Base-by-base conservation (phyloP, 495 filamentous ascomycete genomes). In the Talaromyces stipitatus region DNA sequence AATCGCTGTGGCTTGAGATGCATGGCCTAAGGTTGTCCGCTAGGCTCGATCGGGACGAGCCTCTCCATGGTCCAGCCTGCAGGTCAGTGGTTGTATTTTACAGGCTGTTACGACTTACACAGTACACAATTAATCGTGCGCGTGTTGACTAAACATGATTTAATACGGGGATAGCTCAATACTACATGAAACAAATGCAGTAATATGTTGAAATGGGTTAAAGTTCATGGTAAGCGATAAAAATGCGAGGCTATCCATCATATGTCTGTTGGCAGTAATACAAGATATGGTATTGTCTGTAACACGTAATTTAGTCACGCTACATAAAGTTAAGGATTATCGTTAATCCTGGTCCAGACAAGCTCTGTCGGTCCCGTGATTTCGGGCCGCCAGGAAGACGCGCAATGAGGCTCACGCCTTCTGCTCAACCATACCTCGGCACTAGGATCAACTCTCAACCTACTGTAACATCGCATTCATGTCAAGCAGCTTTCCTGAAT, bases 1-100 rank as follows among this genome's bases (percentile, higher is more conserved):
- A 41, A 47, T 47, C 59, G 61, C 58, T 65, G 65, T 65, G 62
- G 62, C 59, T 62, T 62, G 29, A 62, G 64, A 61, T 62, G 58
- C 51, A 33, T 54, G 51, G 28, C 29, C 51, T 38, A 33, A 54
- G 30, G 28, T 33, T 41, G 22, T 18, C 32, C 51, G 1, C 51
- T 54, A 54, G 30, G 51, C 51, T 20, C 18, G 29, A 54, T 54
- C 29, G 50, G 50, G 29, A n/a, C 26, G 50, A 54, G 50, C 50
- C 50, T 54, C 46, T 23, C 29, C 51, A 18, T 18, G 23, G 43
- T 47, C 36, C 36, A 41, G 6, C 14, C 33, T 9, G 33, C n/a
- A n/a, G n/a, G n/a, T n/a, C n/a, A n/a, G n/a, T n/a, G n/a, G n/a
- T n/a, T n/a, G n/a, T n/a, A n/a, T n/a, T n/a, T n/a, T 29, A 29